These are phyloP conservation scores for Ophiostoma populinum DNA, from an alignment of 2,329 filamentous ascomycete genomes.

Conservation along the genomic window DNA sequence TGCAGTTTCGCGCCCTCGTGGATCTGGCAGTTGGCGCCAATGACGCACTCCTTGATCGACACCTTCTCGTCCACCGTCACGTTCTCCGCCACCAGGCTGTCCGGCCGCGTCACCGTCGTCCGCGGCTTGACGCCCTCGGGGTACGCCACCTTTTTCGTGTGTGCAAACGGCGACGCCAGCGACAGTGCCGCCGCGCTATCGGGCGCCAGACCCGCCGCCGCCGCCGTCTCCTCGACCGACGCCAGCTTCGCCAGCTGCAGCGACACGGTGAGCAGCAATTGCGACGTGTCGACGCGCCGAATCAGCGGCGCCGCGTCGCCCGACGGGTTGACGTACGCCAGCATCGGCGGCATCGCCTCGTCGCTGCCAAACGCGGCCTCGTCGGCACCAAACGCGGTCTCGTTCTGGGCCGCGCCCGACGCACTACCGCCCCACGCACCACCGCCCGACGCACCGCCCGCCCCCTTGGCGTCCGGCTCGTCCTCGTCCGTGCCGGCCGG, in stretches of 20 bases:
- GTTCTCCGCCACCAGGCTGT: constrained; percentile 75
- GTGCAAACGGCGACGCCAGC: constrained; percentile 54
- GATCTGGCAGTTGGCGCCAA: constrained; percentile 78
- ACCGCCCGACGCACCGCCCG: neutral
- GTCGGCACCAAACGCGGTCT: neutral
- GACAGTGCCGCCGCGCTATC: constrained; percentile 50
- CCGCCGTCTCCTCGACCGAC: constrained; percentile 41
- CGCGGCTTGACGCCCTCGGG: constrained; percentile 64
- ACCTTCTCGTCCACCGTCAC: constrained; percentile 77
- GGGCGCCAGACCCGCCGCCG: constrained; percentile 51
- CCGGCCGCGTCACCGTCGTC: constrained; percentile 65
- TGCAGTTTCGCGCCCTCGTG: constrained; percentile 68
- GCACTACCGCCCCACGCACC: neutral
- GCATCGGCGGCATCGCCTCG: constrained; percentile 45
- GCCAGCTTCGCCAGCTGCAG: constrained; percentile 73
- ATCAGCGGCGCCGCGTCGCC: constrained; percentile 44
- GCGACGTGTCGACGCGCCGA: constrained; percentile 73
- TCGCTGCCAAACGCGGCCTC: too few species aligned
- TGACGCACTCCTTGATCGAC: constrained; percentile 81
- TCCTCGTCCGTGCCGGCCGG: constrained; percentile 13
- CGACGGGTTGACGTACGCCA: constrained; percentile 65
- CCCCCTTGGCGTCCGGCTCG: neutral
- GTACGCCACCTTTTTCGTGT: constrained; percentile 64
- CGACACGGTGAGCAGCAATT: constrained; percentile 64
- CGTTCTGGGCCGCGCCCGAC: neutral